Evolutionary conservation across 208 protist species (phyloP).

Genomic region (Balamuthia mandrillaris): DNA sequence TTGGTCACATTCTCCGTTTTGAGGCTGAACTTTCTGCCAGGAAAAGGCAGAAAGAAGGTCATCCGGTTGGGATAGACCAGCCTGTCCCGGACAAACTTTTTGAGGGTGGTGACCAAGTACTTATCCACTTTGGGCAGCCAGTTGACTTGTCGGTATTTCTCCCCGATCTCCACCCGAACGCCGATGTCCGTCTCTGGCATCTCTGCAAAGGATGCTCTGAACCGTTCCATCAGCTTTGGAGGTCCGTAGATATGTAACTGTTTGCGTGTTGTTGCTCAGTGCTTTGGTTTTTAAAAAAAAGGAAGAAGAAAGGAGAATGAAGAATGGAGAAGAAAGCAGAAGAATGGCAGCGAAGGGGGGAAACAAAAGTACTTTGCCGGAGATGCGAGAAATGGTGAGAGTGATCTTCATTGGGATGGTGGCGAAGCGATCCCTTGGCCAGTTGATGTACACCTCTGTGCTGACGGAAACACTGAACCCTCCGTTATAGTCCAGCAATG

Average conservation of each 20-base stretch:
- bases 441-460: not conserved
- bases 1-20: conserved; percentile 5
- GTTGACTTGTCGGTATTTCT: not conserved
- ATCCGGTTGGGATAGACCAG: not conserved
- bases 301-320: not conserved
- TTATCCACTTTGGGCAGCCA: not conserved
- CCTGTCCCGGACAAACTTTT: not conserved
- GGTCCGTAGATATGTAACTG: not conserved
- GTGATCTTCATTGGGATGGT: not conserved
- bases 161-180: not conserved
- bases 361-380: not conserved
- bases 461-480: not conserved
- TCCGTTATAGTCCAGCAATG: not conserved
- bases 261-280: not conserved
- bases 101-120: not conserved
- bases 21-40: not conserved
- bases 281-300: not conserved
- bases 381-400: not conserved
- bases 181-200: not conserved
- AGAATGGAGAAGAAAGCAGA: not conserved
- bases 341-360: too few species aligned
- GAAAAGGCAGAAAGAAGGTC: not conserved
- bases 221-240: not conserved
- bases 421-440: too few species aligned
- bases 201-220: not conserved